phyloP scores from a whole-genome alignment of 2,329 filamentous ascomycete species.

The Lecanicillium sp. region DNA sequence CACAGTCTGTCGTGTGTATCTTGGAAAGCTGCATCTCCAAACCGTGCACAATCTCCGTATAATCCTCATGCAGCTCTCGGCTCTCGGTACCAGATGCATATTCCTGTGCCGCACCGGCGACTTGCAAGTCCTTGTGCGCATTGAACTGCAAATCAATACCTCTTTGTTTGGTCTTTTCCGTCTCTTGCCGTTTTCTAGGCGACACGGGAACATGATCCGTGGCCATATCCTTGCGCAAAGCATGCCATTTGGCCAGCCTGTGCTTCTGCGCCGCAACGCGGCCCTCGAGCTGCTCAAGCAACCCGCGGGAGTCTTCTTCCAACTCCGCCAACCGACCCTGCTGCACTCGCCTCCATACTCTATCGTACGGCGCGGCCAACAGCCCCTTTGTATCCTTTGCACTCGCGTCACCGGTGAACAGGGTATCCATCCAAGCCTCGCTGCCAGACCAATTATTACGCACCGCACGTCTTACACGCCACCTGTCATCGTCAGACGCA shows the following conservation, averaged over 20 bases:
- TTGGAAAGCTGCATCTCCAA: constrained; percentile 33
- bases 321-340: constrained; percentile 49
- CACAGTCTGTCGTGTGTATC: constrained; percentile 14
- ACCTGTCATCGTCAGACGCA: constrained; percentile 33
- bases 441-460: constrained; percentile 73
- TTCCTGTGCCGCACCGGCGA: constrained; percentile 20
- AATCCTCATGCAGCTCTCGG: constrained; percentile 29
- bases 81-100: constrained; percentile 7
- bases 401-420: constrained; percentile 59
- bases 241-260: constrained; percentile 66
- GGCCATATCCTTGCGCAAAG: constrained; percentile 48
- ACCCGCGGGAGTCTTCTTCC: constrained; percentile 40
- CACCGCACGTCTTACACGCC: constrained; percentile 51
- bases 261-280: constrained; percentile 60
- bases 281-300: constrained; percentile 64
- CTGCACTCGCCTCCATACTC: constrained; percentile 63
- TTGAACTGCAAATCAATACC: constrained; percentile 48
- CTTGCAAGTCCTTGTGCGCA: constrained; percentile 40
- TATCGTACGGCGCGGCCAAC: constrained; percentile 59
- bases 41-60: constrained; percentile 32
- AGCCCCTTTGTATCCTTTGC: constrained; percentile 48
- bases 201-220: constrained; percentile 20
- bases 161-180: constrained; percentile 19
- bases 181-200: constrained; percentile 14
- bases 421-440: constrained; percentile 62